Conservation (phyloP, 371 early-diverging fungal genomes). For the Quaeritorhiza haematococci region DNA sequence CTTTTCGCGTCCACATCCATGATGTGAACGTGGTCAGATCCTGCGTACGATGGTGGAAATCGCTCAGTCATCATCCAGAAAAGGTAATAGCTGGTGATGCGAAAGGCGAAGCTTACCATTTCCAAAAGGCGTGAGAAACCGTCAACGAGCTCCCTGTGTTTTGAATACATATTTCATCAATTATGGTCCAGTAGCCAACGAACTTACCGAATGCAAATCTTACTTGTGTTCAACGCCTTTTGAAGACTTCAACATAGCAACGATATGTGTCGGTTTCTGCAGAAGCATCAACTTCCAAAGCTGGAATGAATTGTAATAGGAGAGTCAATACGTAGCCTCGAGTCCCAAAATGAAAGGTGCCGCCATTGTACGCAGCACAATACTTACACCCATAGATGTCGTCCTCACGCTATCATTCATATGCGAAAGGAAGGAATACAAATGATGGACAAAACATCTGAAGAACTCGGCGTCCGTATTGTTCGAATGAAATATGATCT, state of each 20-base stretch:
- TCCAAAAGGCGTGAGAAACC: slow-evolving; percentile 53
- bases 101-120: slow-evolving; percentile 27
- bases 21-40: slow-evolving; percentile 46
- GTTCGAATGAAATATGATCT: slow-evolving; percentile 50
- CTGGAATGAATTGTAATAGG: slow-evolving; percentile 19
- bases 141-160: slow-evolving; percentile 57
- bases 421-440: slow-evolving; percentile 50
- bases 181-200: background rate
- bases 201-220: slow-evolving; percentile 11
- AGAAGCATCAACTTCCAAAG: slow-evolving; percentile 58
- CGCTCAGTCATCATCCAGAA: background rate
- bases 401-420: slow-evolving; percentile 43
- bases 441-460: slow-evolving; percentile 57
- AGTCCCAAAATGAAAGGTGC: no score
- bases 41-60: slow-evolving; percentile 14
- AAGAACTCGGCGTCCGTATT: slow-evolving; percentile 64
- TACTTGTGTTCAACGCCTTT: slow-evolving; percentile 34
- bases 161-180: background rate
- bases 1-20: slow-evolving; percentile 53
- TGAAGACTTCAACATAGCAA: slow-evolving; percentile 37
- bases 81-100: background rate
- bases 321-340: no score
- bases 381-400: slow-evolving; percentile 41
- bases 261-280: slow-evolving; percentile 50
- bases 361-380: background rate